phyloP scores from a whole-genome alignment of 768 basidiomycete genomes.

The Suillus brevipes region DNA sequence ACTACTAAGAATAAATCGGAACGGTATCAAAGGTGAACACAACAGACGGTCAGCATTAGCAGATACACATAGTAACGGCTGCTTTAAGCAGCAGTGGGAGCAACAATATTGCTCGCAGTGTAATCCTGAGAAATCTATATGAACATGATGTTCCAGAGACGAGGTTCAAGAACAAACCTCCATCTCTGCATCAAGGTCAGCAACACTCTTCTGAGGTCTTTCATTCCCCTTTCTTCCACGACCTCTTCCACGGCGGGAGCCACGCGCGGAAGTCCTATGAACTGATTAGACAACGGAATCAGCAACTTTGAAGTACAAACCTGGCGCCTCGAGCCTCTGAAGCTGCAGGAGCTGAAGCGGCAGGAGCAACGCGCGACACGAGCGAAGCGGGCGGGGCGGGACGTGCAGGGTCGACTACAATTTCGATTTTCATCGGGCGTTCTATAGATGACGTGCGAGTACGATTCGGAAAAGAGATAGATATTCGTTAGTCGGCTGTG shows the following conservation, averaged over 20 bases:
- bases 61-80: slow-evolving; percentile 11
- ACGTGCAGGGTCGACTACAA: slow-evolving; percentile 84
- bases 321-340: slow-evolving; percentile 32
- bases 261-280: slow-evolving; percentile 34
- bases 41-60: slow-evolving; percentile 6
- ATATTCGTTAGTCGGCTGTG: slow-evolving; percentile 34
- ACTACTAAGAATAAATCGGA: slow-evolving; percentile 23
- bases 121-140: slow-evolving; percentile 52
- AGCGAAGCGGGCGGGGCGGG: slow-evolving; percentile 63
- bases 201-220: slow-evolving; percentile 76
- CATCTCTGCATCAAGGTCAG: slow-evolving; percentile 98
- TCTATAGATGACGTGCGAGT: slow-evolving; percentile 53
- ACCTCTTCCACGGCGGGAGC: slow-evolving; percentile 50
- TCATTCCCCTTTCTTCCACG: slow-evolving; percentile 48
- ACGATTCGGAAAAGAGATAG: slow-evolving; percentile 32
- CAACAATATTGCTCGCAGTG: slow-evolving; percentile 50
- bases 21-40: slow-evolving; percentile 17
- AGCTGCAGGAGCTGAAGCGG: slow-evolving; percentile 44
- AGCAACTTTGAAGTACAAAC: slow-evolving; percentile 28
- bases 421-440: slow-evolving; percentile 98
- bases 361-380: slow-evolving; percentile 83
- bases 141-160: background rate
- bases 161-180: slow-evolving; percentile 55
- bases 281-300: slow-evolving; percentile 13
- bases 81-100: slow-evolving; percentile 40